These are phyloP conservation scores for Teratosphaeriaceae sp. DNA, from an alignment of 2,329 filamentous ascomycete species.

Conservation along the genomic window DNA sequence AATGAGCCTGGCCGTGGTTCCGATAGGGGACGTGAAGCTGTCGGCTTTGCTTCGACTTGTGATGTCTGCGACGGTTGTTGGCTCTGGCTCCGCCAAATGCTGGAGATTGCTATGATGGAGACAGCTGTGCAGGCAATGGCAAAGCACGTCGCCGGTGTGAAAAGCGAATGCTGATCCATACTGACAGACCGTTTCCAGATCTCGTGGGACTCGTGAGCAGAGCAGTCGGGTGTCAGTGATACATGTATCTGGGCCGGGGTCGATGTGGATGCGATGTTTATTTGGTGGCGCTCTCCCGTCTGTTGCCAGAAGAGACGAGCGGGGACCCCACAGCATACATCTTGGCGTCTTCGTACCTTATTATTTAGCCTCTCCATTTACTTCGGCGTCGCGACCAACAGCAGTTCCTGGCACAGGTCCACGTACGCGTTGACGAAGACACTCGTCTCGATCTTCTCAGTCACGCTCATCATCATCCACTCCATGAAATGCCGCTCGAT, in stretches of 20 bases:
- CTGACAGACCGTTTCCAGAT: too few relatives aligned
- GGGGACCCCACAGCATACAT: too few relatives aligned
- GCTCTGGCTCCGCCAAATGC: not conserved
- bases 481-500: slow-evolving; percentile 12
- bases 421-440: slow-evolving; percentile 19
- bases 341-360: too few relatives aligned
- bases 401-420: slow-evolving; percentile 15
- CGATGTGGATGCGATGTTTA: too few relatives aligned
- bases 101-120: not conserved
- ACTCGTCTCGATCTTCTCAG: slow-evolving; percentile 10
- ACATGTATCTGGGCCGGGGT: too few relatives aligned
- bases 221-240: too few relatives aligned
- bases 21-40: not conserved
- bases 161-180: not conserved
- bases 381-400: too few relatives aligned
- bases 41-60: not conserved
- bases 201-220: too few relatives aligned
- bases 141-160: not conserved
- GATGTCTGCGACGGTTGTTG: too few relatives aligned
- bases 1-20: not conserved
- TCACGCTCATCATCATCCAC: slow-evolving; percentile 16
- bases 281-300: too few relatives aligned
- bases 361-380: too few relatives aligned
- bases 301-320: too few relatives aligned
- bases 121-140: not conserved